Evolutionary conservation across 2,329 filamentous ascomycete genomes (phyloP), one percentile per base, ranked within the genome.

Genomic region (Neofusicoccum ribis): DNA sequence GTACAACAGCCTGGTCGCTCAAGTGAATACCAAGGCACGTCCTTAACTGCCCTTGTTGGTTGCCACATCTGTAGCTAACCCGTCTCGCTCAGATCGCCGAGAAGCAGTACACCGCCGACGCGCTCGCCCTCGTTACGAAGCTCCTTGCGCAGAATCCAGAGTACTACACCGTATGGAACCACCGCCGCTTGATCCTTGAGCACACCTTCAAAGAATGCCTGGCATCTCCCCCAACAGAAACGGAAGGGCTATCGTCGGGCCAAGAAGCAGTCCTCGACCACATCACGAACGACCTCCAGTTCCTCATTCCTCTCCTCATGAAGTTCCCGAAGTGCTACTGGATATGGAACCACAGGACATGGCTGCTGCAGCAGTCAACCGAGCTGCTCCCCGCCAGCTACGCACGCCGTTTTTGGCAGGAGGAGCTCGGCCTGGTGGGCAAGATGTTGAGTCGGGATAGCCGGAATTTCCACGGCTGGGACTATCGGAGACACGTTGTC

Each of bases 301-400:
- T 97, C 73, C 89, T 94, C 39, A 86, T 97, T 46, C 91, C 92
- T 0, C 84, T 99, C 20, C 85, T 99, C 58, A 85, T 91, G 69
- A 88, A 92, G 69, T 94, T 88, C 69, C 95, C 95, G 6, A 99
- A 99, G 77, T 98, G 95, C 83, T 99, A 99, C 81, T 98, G 95
- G 94, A 94, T 99, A 73, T 99, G 95, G 95, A 96, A 97, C 71
- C 94, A 97, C 78, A 89, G 95, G 34, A 80, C 90, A 51, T 99
- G 95, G 93, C 82, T 94, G 3, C 82, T 99, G 14, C 82, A 89
- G 63, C 86, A 92, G 75, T 88, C 89, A 39, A 91, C 90, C 52
- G 75, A 83, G 12, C 82, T 88, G 17, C 82, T 97, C 9, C 84
- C 87, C 2, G 68, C 78, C 1, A 65, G 80, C 0, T 74, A 81